Conservation (phyloP, 2,329 filamentous ascomycete species). For the Nemania diffusa region DNA sequence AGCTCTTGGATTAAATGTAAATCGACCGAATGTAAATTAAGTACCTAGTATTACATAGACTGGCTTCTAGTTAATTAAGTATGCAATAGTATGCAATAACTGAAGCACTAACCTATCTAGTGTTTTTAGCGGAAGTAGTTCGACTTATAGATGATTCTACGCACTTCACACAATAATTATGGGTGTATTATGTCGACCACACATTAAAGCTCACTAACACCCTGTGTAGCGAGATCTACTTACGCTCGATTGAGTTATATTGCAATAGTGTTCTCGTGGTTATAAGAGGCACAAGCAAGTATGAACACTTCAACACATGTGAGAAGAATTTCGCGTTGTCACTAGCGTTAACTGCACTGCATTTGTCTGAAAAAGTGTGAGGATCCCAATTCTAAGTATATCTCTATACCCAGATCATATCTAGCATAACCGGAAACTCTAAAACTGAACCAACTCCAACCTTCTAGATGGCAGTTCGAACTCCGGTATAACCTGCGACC, state of each 20-base stretch:
- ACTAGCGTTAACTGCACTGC: not conserved
- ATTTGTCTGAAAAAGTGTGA: not conserved
- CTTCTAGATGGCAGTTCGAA: constrained; percentile 31
- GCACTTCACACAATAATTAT: not conserved
- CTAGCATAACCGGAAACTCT: constrained; percentile 29
- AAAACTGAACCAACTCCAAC: constrained; percentile 29
- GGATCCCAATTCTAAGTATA: not conserved
- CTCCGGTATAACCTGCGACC: constrained; percentile 32
- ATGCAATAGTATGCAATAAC: not conserved
- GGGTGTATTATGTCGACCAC: not conserved
- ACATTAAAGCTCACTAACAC: not conserved
- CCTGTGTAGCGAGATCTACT: not conserved
- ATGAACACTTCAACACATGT: not conserved
- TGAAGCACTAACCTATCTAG: not conserved
- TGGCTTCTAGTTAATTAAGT: too few relatives aligned
- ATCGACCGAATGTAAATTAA: too few relatives aligned
- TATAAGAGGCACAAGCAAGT: not conserved
- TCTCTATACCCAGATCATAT: constrained; percentile 30
- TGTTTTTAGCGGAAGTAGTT: too few relatives aligned
- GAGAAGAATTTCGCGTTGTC: not conserved
- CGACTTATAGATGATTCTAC: too few relatives aligned
- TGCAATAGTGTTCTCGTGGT: not conserved
- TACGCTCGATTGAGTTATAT: not conserved
- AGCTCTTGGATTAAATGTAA: too few relatives aligned
- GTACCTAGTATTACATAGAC: not conserved